A percentile compares a stretch with the other conserved stretches of the same genome.
Evolutionary conservation across 306 rosid genomes (phyloP).

Genomic region (Prunus mira): DNA sequence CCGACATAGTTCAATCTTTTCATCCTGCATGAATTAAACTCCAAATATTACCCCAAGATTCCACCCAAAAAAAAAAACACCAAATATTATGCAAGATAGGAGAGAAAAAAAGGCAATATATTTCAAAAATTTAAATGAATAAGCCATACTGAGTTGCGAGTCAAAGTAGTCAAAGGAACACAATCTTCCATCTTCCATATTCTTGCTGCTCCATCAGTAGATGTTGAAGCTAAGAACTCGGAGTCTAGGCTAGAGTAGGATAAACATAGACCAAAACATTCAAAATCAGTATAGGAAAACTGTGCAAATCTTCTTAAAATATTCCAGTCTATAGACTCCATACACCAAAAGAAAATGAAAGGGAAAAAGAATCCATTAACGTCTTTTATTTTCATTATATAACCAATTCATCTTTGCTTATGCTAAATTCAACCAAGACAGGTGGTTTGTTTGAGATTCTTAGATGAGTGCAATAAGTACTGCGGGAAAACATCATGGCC

Average conservation of each 20-base stretch:
- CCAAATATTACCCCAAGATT: slow-evolving; percentile 5
- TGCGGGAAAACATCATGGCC: not conserved
- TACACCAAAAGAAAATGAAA: not conserved
- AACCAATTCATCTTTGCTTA: not conserved
- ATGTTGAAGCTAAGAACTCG: slow-evolving; percentile 85
- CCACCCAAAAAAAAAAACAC: not conserved
- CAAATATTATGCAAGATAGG: slow-evolving; percentile 9
- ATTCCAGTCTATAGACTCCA: not conserved
- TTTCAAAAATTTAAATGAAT: slow-evolving; percentile 3
- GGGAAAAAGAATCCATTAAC: not conserved
- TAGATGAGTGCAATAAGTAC: not conserved
- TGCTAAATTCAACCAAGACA: not conserved
- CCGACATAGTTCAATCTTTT: slow-evolving; percentile 83
- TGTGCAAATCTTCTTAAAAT: not conserved
- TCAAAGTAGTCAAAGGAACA: slow-evolving; percentile 68
- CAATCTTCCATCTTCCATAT: slow-evolving; percentile 90
- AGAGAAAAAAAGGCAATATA: slow-evolving; percentile 14
- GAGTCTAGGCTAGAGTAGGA: slow-evolving; percentile 69
- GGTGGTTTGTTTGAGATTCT: not conserved
- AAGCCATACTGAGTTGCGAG: slow-evolving; percentile 64
- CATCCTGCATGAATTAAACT: slow-evolving; percentile 52
- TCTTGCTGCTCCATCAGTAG: slow-evolving; percentile 86
- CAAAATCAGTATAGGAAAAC: slow-evolving; percentile 8
- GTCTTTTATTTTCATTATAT: not conserved
- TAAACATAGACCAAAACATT: slow-evolving; percentile 17